Base-by-base conservation (phyloP, 2,329 filamentous ascomycete species). In the Cladophialophora bantiana region DNA sequence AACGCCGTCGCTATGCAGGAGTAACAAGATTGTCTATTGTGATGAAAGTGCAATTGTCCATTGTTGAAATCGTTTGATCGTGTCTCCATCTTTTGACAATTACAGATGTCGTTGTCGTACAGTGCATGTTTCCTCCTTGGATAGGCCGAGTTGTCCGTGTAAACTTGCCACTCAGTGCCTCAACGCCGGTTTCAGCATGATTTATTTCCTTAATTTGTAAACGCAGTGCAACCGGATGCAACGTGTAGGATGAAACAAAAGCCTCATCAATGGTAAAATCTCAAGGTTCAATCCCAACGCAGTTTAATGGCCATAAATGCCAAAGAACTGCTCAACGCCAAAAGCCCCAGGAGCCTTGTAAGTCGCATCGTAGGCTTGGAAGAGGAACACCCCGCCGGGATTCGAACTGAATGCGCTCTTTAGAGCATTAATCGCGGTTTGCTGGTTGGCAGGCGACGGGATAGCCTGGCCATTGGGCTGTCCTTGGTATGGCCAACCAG, bases 401-500 rank as follows among this genome's bases (percentile, higher is more conserved):
- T 88, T 79, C 31, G 67, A 68, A 0, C 80, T 74, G 75, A 93
- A 93, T 2, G 82, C 81, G 42, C 75, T 74, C 76, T 85, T 86
- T 73, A 96, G 86, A 31, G 88, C 89, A 5, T 80, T 76, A 40
- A 96, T 77, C 10, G 93, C 93, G 26, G 78, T 76, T 10, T 81
- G 75, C 77, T 96, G 93, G 71, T 93, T 88, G 10, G 83, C 79
- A n/a, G 80, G 73, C 12, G 88, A 87, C 0, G 92, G 90, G 1
- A 94, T 81, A n/a, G 92, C 92, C 18, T 76, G 74, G 1, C 87
- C 86, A 75, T 95, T 94, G 60, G 83, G 67, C 12, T 81, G 72
- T 18, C 93, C 93, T 71, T 86, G 78, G 76, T 86, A 88, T 50
- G 93, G 93, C 93, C 93, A 97, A 59, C 93, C 93, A 2, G 90